A percentile compares a stretch with the other conserved stretches of the same genome.
Conservation (phyloP, 2,329 filamentous ascomycete species). For the Fusarium verrucosum region DNA sequence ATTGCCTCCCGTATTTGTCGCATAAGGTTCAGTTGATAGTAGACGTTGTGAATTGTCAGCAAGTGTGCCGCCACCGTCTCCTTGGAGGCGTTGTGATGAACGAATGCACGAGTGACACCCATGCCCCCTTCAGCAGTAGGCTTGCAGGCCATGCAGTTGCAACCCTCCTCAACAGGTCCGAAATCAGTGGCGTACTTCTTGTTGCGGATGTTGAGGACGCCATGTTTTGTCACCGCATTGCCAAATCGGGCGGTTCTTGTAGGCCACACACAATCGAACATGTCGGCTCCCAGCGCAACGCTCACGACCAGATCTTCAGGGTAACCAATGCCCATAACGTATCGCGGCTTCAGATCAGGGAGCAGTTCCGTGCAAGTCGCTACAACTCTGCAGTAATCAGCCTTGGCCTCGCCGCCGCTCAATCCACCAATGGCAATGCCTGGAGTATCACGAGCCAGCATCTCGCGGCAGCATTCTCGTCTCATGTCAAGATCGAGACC, state of each 20-base stretch:
- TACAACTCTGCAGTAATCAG: slow-evolving; percentile 90
- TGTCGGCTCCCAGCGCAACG: slow-evolving; percentile 92
- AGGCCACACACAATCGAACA: slow-evolving; percentile 99
- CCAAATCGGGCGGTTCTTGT: slow-evolving; percentile 96
- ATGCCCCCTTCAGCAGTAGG: slow-evolving; percentile 73
- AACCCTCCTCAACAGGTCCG: slow-evolving; percentile 81
- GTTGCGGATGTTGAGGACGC: slow-evolving; percentile 86
- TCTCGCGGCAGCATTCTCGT: slow-evolving; percentile 81
- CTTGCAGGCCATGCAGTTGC: slow-evolving; percentile 81
- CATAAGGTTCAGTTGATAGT: slow-evolving; percentile 91
- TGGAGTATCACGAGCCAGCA: slow-evolving; percentile 90
- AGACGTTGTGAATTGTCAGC: slow-evolving; percentile 94
- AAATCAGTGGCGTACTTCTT: slow-evolving; percentile 82
- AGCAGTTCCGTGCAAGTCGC: slow-evolving; percentile 84
- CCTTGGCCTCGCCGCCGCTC: slow-evolving; percentile 93
- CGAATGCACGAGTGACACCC: slow-evolving; percentile 85
- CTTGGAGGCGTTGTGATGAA: slow-evolving; percentile 91
- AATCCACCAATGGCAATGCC: slow-evolving; percentile 96
- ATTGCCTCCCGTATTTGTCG: slow-evolving; percentile 77
- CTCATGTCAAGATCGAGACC: slow-evolving; percentile 90
- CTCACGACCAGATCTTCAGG: slow-evolving; percentile 95
- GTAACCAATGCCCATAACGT: slow-evolving; percentile 99
- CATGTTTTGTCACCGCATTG: slow-evolving; percentile 84
- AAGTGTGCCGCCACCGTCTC: slow-evolving; percentile 90
- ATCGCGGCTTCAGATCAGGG: slow-evolving; percentile 92